Base-by-base conservation (phyloP, 1,284 basidiomycete species). In the Melampsora allii-populina region DNA sequence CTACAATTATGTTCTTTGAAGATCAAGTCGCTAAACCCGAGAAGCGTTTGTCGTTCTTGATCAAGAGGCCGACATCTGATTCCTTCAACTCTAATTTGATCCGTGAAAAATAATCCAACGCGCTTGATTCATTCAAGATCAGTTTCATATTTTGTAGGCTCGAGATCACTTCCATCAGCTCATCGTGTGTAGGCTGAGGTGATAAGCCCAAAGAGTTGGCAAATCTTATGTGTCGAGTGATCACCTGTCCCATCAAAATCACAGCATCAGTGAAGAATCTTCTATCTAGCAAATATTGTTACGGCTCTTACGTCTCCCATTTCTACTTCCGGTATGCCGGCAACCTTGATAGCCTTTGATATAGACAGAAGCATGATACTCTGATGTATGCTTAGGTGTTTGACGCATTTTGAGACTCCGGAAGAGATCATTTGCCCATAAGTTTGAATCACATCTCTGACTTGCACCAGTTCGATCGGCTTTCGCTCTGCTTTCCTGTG, bases 281-380 rank as follows among this genome's bases (percentile, higher is more conserved):
- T 61, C 21, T 21, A 29, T 19, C 33, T 6, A 36, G 48, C 14
- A n/a, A 14, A 48, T 24, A 31, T 2, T 33, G 3, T 33, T 3
- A 67, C 19, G 6, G 53, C 27, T 27, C 61, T 65, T 24, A 73
- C 71, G 33, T 73, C 63, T 56, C 63, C 71, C 56, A 73, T 19
- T n/a, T 73, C 71, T 17, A 73, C 63, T 59, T 73, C 63, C 3
- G 71, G 71, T 46, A 66, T 73, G 10, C 71, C 71, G 14, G 63
- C 63, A 5, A 73, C 42, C 21, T 73, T 65, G 53, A 73, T 66
- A 17, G 63, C 71, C 29, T 73, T 73, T 24, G 96, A 84, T 48
- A 98, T 82, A 0, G 92, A 88, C 7, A 91, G 88, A n/a, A 97
- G 84, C 88, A 96, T 89, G 56, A 95, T 85, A 59, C 91, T 88